Base-by-base conservation (phyloP, 2,329 filamentous ascomycete species). In the Teratosphaeria pseudoeucalypti region DNA sequence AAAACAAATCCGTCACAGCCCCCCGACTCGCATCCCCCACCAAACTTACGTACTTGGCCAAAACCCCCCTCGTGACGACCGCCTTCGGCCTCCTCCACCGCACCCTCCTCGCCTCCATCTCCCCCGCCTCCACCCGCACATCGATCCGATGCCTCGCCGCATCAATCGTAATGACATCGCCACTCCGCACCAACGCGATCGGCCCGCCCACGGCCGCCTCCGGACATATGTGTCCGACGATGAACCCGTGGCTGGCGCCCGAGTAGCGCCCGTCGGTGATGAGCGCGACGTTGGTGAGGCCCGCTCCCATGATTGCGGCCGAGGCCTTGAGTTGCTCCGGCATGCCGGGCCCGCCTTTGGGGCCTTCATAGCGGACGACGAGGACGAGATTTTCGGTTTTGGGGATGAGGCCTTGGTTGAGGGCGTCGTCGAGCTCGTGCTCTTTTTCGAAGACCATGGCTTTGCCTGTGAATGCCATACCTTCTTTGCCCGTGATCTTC, bases 401-500 rank as follows among this genome's bases (percentile, higher is more conserved):
- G 0, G 59, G 59, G 37, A 64, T 62, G 29, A 43, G 11, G 58
- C 90, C 87, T 23, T 78, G 77, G 27, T 85, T 86, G 12, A 97
- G 80, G 0, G 92, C 91, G 0, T 80, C 76, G 72, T 95, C 85
- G 53, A 96, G 84, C 66, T 86, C 81, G 66, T 85, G 80, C 74
- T 96, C 92, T 70, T 94, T 92, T 75, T 96, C 80, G 73, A 94
- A 97, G 54, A 95, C 89, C 23, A 85, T 82, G 0, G 90, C 92
- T 64, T 84, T 85, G 55, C 92, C 92, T 0, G 81, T 86, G 74
- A 97, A 97, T 12, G 76, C 79, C 6, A 91, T 81, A 2, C 92
- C 92, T 74, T 97, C 92, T 73, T 96, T 96, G 39, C 92, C 92
- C 0, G 92, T 96, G 74, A 97, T 96, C 75, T 97, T 97, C 61